A percentile compares a stretch with the other conserved stretches of the same genome.
These are phyloP conservation scores for Elsinoe arachidis DNA, from an alignment of 2,329 filamentous ascomycete species.

Conservation along the genomic window DNA sequence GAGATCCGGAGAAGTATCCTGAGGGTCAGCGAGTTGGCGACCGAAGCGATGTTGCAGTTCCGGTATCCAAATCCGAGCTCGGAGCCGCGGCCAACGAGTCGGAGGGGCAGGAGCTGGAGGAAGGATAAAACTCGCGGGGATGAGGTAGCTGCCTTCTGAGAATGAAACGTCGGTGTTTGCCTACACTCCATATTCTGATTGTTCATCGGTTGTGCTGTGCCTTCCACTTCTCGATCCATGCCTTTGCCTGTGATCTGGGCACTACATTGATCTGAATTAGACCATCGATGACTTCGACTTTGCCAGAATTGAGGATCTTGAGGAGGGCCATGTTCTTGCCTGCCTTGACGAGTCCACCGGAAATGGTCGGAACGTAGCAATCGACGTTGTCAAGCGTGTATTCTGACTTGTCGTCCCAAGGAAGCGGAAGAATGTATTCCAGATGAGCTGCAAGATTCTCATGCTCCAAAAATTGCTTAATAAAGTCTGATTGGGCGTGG, in stretches of 20 bases:
- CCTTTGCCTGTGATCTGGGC: slow-evolving; percentile 57
- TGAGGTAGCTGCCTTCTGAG: neutral
- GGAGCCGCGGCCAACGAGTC: neutral
- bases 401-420: slow-evolving; percentile 66
- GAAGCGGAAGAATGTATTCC: slow-evolving; percentile 74
- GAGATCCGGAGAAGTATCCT: slow-evolving; percentile 7
- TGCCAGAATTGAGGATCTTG: slow-evolving; percentile 65
- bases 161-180: neutral
- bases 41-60: neutral
- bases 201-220: slow-evolving; percentile 41
- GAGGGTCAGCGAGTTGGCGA: neutral
- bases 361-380: slow-evolving; percentile 77
- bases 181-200: neutral
- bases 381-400: slow-evolving; percentile 64
- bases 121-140: neutral
- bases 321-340: slow-evolving; percentile 74
- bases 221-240: slow-evolving; percentile 84
- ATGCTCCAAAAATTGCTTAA: slow-evolving; percentile 76
- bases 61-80: neutral
- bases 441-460: slow-evolving; percentile 70
- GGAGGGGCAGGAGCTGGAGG: neutral
- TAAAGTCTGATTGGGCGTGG: slow-evolving; percentile 75
- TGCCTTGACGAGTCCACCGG: slow-evolving; percentile 76
- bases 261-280: slow-evolving; percentile 76
- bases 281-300: slow-evolving; percentile 80